A percentile compares a stretch with the other conserved stretches of the same genome.
These are phyloP conservation scores for Afroboletus lepidellus DNA, from an alignment of 1,284 basidiomycete species.

Conservation along the genomic window DNA sequence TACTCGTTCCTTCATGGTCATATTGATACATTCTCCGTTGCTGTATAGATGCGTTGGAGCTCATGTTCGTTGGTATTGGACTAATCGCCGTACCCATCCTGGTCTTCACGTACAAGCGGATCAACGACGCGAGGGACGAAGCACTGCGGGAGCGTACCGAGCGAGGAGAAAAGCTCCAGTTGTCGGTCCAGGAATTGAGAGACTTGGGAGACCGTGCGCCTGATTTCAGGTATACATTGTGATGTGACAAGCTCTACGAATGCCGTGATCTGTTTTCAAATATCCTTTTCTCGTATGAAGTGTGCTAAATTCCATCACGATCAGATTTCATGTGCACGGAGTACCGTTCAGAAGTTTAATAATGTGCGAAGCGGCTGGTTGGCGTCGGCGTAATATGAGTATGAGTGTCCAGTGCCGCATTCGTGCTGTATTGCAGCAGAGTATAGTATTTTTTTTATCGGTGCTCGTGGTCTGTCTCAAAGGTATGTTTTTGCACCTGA, in stretches of 20 bases:
- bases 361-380: too few relatives aligned
- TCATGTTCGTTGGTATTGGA: slow-evolving; percentile 68
- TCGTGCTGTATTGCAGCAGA: too few relatives aligned
- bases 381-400: background rate
- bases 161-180: slow-evolving; percentile 27
- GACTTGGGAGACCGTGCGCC: slow-evolving; percentile 62
- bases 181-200: slow-evolving; percentile 21
- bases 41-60: slow-evolving; percentile 54
- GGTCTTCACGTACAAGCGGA: slow-evolving; percentile 50
- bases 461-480: too few relatives aligned
- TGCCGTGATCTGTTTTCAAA: background rate
- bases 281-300: background rate
- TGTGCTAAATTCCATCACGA: background rate
- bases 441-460: too few relatives aligned
- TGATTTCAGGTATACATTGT: slow-evolving; percentile 62
- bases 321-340: too few relatives aligned
- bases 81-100: slow-evolving; percentile 50
- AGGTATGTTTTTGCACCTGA: too few relatives aligned
- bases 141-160: slow-evolving; percentile 31
- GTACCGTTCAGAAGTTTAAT: too few relatives aligned
- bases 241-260: slow-evolving; percentile 13
- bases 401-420: too few relatives aligned
- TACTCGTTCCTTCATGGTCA: background rate
- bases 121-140: slow-evolving; percentile 50
- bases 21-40: background rate